Conservation (phyloP, 2,329 filamentous ascomycete species). For the Byssothecium circinans region DNA sequence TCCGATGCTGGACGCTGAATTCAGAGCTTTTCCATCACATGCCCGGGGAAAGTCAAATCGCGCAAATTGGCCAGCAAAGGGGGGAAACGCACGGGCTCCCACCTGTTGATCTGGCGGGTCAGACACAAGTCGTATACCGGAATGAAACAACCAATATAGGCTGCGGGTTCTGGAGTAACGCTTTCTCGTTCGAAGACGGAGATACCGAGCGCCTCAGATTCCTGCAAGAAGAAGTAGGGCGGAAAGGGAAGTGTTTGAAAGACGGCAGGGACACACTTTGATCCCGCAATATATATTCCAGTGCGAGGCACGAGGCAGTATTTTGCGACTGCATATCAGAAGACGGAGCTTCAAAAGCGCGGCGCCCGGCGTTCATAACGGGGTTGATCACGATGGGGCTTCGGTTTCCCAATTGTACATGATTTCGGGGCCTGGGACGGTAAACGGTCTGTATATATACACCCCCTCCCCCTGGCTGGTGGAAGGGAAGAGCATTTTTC, state of each 20-base stretch:
- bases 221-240: constrained; percentile 42
- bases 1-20: constrained; percentile 49
- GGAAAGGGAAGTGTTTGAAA: constrained; percentile 43
- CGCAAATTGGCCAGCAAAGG: constrained; percentile 30
- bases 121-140: constrained; percentile 32
- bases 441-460: not conserved
- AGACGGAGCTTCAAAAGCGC: not conserved
- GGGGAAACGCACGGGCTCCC: constrained; percentile 36
- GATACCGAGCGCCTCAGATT: constrained; percentile 34
- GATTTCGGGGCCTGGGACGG: not conserved
- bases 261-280: constrained; percentile 17
- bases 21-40: constrained; percentile 51
- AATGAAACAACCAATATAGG: constrained; percentile 44
- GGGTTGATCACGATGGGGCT: not conserved
- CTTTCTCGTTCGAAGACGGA: constrained; percentile 39
- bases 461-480: not conserved
- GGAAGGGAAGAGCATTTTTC: not conserved
- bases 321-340: not conserved
- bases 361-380: not conserved
- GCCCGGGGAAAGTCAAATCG: constrained; percentile 45
- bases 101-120: constrained; percentile 39
- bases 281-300: not conserved
- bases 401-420: not conserved
- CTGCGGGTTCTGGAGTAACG: constrained; percentile 45
- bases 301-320: not conserved